These are phyloP conservation scores for Gyrodon lividus DNA, from an alignment of 768 basidiomycete genomes.

Conservation along the genomic window DNA sequence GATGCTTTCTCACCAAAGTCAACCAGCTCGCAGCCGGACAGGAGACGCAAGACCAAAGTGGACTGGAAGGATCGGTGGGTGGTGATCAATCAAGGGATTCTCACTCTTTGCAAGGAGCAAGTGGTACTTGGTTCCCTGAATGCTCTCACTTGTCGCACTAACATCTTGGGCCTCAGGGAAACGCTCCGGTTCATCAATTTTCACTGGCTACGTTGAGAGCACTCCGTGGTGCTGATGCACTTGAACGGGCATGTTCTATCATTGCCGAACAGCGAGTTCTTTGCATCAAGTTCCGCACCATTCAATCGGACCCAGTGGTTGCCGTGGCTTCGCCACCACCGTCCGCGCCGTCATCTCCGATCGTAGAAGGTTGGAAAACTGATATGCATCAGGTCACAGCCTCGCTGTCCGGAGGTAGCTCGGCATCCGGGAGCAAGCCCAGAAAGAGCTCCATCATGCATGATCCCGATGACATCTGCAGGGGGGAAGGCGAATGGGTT, in stretches of 20 bases:
- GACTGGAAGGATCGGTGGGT: slow-evolving; percentile 69
- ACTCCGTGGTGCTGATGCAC: slow-evolving; percentile 45
- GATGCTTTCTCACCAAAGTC: slow-evolving; percentile 11
- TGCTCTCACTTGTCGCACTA: not conserved
- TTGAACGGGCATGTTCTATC: slow-evolving; percentile 31
- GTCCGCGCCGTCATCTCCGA: slow-evolving; percentile 27
- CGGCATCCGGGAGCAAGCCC: slow-evolving; percentile 1
- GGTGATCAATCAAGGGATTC: slow-evolving; percentile 53
- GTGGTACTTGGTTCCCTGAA: slow-evolving; percentile 39
- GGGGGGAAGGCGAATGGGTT: slow-evolving; percentile 44
- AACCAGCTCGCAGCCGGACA: slow-evolving; percentile 15
- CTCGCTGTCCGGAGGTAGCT: not conserved
- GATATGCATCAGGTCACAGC: not conserved
- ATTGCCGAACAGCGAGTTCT: slow-evolving; percentile 32
- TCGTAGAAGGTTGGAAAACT: slow-evolving; percentile 12
- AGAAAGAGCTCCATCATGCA: not conserved
- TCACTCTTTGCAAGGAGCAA: slow-evolving; percentile 54
- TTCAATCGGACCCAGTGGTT: not conserved
- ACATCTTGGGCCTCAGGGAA: slow-evolving; percentile 34
- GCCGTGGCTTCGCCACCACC: slow-evolving; percentile 14
- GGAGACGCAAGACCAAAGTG: slow-evolving; percentile 36
- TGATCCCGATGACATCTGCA: slow-evolving; percentile 9
- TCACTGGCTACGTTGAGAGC: slow-evolving; percentile 41
- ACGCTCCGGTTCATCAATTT: slow-evolving; percentile 37
- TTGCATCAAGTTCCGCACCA: slow-evolving; percentile 39